Conservation (phyloP, 371 early-diverging fungal species). For the Saksenaea oblongispora region DNA sequence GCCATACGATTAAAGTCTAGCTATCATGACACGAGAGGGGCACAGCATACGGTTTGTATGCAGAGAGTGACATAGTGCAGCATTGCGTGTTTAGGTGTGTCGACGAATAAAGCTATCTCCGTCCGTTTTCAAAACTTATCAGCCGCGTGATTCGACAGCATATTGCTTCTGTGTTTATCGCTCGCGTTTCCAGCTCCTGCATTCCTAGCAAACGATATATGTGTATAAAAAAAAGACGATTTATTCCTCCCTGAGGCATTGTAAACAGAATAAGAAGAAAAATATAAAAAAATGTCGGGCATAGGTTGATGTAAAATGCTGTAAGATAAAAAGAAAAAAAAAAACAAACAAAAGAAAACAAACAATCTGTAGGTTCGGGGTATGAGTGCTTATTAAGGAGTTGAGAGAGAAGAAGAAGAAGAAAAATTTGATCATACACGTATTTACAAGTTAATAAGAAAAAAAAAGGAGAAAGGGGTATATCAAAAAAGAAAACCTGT, state of each 20-base stretch:
- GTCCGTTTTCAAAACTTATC: not conserved
- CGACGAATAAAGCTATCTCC: not conserved
- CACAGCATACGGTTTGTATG: not conserved
- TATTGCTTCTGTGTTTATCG: not conserved
- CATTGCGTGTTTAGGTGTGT: not conserved
- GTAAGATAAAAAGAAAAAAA: not conserved
- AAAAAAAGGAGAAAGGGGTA: not conserved
- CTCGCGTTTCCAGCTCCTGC: not conserved
- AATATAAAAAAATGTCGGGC: not conserved
- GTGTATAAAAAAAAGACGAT: not conserved
- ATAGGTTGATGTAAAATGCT: not conserved
- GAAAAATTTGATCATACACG: not conserved
- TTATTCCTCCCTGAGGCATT: not conserved
- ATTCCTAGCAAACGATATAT: not conserved
- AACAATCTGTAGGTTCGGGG: not conserved
- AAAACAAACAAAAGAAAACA: not conserved
- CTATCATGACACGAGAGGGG: too few relatives aligned
- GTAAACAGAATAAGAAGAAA: not conserved
- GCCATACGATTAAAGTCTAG: too few relatives aligned
- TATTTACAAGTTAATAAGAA: slow-evolving; percentile 4
- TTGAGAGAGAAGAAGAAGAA: not conserved
- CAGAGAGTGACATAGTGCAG: not conserved
- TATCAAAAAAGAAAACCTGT: slow-evolving; percentile 13
- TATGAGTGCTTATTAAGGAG: slow-evolving; percentile 1
- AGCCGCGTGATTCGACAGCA: not conserved